Evolutionary conservation across 345 rosid genomes (phyloP), one percentile per base, ranked within the genome.

Genomic region (Turnera subulata): DNA sequence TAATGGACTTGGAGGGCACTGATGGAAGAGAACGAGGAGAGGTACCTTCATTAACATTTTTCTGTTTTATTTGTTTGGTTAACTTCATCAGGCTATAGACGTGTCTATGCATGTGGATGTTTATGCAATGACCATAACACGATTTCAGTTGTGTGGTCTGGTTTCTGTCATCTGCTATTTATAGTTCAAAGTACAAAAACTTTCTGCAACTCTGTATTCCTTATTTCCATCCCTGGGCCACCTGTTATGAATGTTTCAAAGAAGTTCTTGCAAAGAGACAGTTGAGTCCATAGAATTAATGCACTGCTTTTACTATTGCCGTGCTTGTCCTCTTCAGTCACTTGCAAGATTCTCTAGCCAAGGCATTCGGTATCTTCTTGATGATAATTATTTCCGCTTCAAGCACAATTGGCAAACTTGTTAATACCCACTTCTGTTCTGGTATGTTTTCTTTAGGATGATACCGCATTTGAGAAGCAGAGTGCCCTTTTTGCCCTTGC

Each of bases 11-110:
- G 77, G 97, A 93, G 86, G 99, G 99, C 46, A 90, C 99, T 8
- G 99, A 93, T 78, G 99, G 99, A 67, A 84, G 99, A 77, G 99
- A 94, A 76, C 89, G 96, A 33, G 99, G 99, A 77, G 99, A 93
- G 96, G 99, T 93, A 67, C 62, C 55, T 62, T 58, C 59, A 4
- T 18, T 42, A 11, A 14, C 0, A 11, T 21, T 48, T 38, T 48
- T 59, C 15, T 4, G 2, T 4, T 58, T 18, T 15, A n/a, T 26
- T 33, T 4, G 18, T 4, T 20, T 50, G n/a, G n/a, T n/a, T n/a
- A n/a, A n/a, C n/a, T n/a, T n/a, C n/a, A n/a, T n/a, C n/a, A n/a
- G n/a, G n/a, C n/a, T n/a, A n/a, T n/a, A n/a, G n/a, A n/a, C n/a
- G n/a, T n/a, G n/a, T n/a, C n/a, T n/a, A n/a, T n/a, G n/a, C n/a